Percentiles rank a stretch among this genome's conserved stretches.
Conservation (phyloP, 23 red algal species). For the Gracilaria domingensis region DNA sequence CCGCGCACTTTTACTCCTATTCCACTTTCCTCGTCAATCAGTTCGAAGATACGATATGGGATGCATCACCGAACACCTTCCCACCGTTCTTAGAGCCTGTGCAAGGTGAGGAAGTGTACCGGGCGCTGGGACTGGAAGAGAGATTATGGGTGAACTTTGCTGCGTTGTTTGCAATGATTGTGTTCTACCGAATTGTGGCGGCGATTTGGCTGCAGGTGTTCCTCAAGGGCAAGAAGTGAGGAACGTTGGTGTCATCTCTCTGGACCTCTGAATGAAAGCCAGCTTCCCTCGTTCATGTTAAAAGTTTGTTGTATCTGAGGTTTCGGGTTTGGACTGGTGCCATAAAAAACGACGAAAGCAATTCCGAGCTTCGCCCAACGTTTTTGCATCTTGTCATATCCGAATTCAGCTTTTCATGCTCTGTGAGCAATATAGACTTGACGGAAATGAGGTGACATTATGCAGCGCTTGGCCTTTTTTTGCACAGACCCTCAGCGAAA, state of each 20-base stretch:
- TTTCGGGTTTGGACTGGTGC: background rate
- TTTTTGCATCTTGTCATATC: background rate
- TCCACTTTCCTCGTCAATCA: conserved; percentile 88
- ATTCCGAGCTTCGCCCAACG: background rate
- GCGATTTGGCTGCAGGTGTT: conserved; percentile 42
- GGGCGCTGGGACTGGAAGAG: conserved; percentile 53
- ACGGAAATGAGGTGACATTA: too few species aligned
- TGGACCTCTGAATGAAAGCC: too few species aligned
- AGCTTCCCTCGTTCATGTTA: background rate
- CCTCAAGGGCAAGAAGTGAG: conserved; percentile 60
- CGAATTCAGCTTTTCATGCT: background rate
- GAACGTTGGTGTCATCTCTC: too few species aligned
- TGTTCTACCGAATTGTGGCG: conserved; percentile 77
- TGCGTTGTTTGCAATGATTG: conserved; percentile 80
- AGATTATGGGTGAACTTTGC: conserved; percentile 76
- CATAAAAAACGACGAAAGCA: background rate
- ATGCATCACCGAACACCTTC: conserved; percentile 57
- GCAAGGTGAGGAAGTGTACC: conserved; percentile 55
- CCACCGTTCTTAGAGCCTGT: conserved; percentile 68
- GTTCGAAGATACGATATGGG: conserved; percentile 56
- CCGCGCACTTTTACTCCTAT: conserved; percentile 69
- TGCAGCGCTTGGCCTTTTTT: too few species aligned
- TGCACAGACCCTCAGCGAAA: background rate
- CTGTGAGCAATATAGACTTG: background rate
- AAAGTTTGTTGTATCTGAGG: background rate